phyloP scores from a whole-genome alignment of 148 eudicot species.

The Diospyros kaki region DNA sequence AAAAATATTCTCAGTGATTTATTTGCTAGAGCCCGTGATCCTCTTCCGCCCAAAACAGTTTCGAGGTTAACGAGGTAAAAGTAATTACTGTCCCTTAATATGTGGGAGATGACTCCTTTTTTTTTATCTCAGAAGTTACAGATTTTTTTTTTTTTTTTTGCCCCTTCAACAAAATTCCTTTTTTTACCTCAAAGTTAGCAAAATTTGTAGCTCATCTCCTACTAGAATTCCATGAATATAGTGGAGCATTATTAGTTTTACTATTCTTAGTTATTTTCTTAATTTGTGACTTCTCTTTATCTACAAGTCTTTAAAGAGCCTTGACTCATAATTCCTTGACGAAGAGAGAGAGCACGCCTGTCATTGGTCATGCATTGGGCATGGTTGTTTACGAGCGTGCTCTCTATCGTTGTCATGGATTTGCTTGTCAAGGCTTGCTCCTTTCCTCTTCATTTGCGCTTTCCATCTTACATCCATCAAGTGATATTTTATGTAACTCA shows the following conservation, averaged over 20 bases:
- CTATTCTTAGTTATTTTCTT: neutral
- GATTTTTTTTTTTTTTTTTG: too few species aligned
- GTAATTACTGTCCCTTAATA: too few species aligned
- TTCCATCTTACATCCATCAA: neutral
- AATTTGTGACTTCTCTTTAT: neutral
- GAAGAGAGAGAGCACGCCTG: slow-evolving; percentile 52
- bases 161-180: too few species aligned
- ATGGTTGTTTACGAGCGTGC: slow-evolving; percentile 34
- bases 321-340: slow-evolving; percentile 30
- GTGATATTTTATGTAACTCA: neutral
- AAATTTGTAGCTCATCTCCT: too few species aligned
- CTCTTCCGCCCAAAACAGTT: too few species aligned
- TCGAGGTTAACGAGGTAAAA: too few species aligned
- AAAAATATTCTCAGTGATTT: too few species aligned
- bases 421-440: slow-evolving; percentile 20
- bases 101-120: too few species aligned
- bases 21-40: too few species aligned
- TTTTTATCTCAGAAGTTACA: too few species aligned
- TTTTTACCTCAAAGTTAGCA: too few species aligned
- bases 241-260: neutral
- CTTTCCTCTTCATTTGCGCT: neutral
- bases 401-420: slow-evolving; percentile 35
- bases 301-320: neutral
- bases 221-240: too few species aligned
- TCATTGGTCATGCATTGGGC: slow-evolving; percentile 11